phyloP scores from a whole-genome alignment of 202 grass and related monocot genomes.

The Setaria italica region DNA sequence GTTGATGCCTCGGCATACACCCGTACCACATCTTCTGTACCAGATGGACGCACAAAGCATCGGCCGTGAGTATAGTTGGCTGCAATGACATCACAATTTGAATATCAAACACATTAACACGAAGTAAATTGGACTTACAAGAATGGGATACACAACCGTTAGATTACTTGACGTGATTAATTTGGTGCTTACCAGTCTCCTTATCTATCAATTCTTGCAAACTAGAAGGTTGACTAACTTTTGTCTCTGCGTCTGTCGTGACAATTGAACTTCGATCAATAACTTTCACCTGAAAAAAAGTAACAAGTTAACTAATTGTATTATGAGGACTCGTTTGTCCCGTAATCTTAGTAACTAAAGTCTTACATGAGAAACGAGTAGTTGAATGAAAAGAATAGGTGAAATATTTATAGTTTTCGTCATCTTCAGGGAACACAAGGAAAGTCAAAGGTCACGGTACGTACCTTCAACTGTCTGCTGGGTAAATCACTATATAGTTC shows the following conservation, averaged over 20 bases:
- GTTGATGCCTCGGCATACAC: conserved; percentile 78
- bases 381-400: not conserved
- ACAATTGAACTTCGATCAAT: conserved; percentile 67
- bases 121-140: not conserved
- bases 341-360: not conserved
- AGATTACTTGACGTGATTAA: not conserved
- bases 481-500: conserved; percentile 89
- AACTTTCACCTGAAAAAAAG: conserved; percentile 79
- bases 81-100: conserved; percentile 37
- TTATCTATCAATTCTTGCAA: conserved; percentile 73
- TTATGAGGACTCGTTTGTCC: not conserved
- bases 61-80: conserved; percentile 60
- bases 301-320: not conserved
- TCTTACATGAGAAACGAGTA: not conserved
- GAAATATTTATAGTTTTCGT: not conserved
- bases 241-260: conserved; percentile 69
- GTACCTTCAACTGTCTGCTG: conserved; percentile 83
- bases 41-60: conserved; percentile 81
- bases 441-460: not conserved
- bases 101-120: conserved; percentile 9
- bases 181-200: conserved; percentile 51
- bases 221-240: conserved; percentile 59
- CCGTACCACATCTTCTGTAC: conserved; percentile 75
- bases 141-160: not conserved
- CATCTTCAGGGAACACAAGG: conserved; percentile 2